Evolutionary conservation across 305 asterid genomes (phyloP).

Genomic region (Ruellia speciosa): DNA sequence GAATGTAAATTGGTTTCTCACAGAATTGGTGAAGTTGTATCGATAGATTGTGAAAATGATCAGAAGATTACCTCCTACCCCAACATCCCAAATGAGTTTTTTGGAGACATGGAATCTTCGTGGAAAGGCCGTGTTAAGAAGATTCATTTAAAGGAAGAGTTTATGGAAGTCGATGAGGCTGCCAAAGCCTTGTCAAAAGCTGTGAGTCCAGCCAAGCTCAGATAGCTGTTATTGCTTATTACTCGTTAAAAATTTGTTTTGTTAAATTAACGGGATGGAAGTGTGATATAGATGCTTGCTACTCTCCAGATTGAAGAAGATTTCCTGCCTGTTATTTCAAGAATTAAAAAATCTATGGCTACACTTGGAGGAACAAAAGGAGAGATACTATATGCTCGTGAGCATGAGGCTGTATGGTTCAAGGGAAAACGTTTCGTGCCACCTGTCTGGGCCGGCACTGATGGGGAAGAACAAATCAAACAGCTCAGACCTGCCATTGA

Average conservation of each 20-base stretch:
- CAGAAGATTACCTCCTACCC: slow-evolving; percentile 47
- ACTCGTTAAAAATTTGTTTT: not conserved
- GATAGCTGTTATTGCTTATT: slow-evolving; percentile 6
- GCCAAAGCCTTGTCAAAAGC: slow-evolving; percentile 62
- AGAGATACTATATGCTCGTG: slow-evolving; percentile 76
- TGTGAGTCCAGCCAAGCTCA: slow-evolving; percentile 40
- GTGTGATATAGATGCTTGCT: slow-evolving; percentile 18
- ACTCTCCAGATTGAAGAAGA: slow-evolving; percentile 58
- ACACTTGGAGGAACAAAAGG: slow-evolving; percentile 93
- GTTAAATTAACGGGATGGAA: slow-evolving; percentile 2
- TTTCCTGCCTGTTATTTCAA: slow-evolving; percentile 65
- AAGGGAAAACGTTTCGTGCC: slow-evolving; percentile 88
- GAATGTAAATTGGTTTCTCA: slow-evolving; percentile 62
- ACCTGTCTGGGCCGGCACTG: slow-evolving; percentile 64
- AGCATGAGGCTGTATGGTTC: slow-evolving; percentile 91
- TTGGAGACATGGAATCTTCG: slow-evolving; percentile 76
- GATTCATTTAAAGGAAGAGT: slow-evolving; percentile 76
- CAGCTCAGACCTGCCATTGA: slow-evolving; percentile 74
- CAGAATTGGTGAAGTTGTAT: slow-evolving; percentile 73
- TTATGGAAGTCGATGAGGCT: slow-evolving; percentile 67
- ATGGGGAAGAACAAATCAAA: slow-evolving; percentile 83
- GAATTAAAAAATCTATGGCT: slow-evolving; percentile 69
- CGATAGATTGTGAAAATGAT: slow-evolving; percentile 74
- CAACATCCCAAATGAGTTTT: slow-evolving; percentile 64
- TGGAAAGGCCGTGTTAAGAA: slow-evolving; percentile 98